These are phyloP conservation scores for Collybia sp. DNA, from an alignment of 768 basidiomycete genomes.

Conservation along the genomic window DNA sequence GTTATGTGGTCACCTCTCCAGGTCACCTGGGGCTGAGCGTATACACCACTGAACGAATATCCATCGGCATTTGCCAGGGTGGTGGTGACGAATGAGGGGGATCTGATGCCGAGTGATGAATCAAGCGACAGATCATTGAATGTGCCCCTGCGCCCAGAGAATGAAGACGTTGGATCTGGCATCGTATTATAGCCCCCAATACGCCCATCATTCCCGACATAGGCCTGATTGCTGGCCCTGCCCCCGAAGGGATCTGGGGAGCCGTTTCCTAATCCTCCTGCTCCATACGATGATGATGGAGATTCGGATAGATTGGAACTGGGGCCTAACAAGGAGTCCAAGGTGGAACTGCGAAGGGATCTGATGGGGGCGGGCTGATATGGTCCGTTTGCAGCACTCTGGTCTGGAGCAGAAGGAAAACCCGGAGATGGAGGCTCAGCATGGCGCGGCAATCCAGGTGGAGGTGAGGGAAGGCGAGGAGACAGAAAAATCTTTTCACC, in stretches of 20 bases:
- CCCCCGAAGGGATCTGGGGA: constrained; percentile 72
- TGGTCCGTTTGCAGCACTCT: constrained; percentile 44
- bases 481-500: constrained; percentile 62
- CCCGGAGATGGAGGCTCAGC: constrained; percentile 45
- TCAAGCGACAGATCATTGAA: constrained; percentile 39
- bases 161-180: constrained; percentile 20
- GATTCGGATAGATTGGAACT: constrained; percentile 62
- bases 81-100: constrained; percentile 23
- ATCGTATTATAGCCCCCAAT: constrained; percentile 16
- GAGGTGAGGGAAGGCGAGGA: constrained; percentile 35
- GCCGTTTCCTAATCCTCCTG: constrained; percentile 54
- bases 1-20: too few relatives aligned
- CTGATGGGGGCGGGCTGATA: constrained; percentile 67
- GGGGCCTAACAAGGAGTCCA: constrained; percentile 54
- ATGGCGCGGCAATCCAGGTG: constrained; percentile 50
- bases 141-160: constrained; percentile 27
- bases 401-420: constrained; percentile 21
- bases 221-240: constrained; percentile 28
- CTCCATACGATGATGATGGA: constrained; percentile 68
- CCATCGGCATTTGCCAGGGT: constrained; percentile 24
- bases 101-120: constrained; percentile 22
- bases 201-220: constrained; percentile 31
- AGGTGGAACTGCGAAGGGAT: constrained; percentile 52
- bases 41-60: neutral
- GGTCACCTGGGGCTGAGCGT: too few relatives aligned